Evolutionary conservation across 768 basidiomycete genomes (phyloP).

Genomic region (Suillus alpinus): DNA sequence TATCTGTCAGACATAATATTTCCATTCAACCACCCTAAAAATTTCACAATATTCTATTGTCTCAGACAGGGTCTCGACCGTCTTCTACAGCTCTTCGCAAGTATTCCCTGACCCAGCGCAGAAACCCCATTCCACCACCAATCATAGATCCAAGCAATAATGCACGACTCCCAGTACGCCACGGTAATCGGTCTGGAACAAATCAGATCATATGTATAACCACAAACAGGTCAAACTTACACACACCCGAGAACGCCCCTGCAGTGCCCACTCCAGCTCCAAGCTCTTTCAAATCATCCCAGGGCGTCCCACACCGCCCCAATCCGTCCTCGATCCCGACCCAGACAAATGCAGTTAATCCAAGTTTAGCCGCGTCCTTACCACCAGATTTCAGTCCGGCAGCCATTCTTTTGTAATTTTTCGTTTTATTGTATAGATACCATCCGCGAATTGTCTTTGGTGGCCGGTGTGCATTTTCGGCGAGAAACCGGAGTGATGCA

Average conservation of each 20-base stretch:
- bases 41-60: no score
- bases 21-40: no score
- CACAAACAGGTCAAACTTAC: constrained; percentile 33
- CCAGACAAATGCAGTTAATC: constrained; percentile 44
- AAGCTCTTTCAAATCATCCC: constrained; percentile 46
- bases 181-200: constrained; percentile 53
- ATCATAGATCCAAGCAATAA: constrained; percentile 54
- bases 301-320: constrained; percentile 32
- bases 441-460: constrained; percentile 86
- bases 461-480: constrained; percentile 89
- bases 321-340: constrained; percentile 48
- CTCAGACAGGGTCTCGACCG: no score
- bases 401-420: constrained; percentile 83
- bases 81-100: constrained; percentile 21
- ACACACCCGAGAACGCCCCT: constrained; percentile 52
- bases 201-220: neutral
- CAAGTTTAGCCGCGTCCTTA: constrained; percentile 51
- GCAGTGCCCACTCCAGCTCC: constrained; percentile 68
- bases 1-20: no score
- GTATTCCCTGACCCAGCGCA: constrained; percentile 38
- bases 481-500: constrained; percentile 77
- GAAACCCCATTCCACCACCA: constrained; percentile 50
- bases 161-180: constrained; percentile 46
- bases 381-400: constrained; percentile 70
- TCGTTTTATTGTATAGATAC: constrained; percentile 97